Evolutionary conservation across 495 filamentous ascomycete species (phyloP).

Genomic region (Lichina pygmaea): DNA sequence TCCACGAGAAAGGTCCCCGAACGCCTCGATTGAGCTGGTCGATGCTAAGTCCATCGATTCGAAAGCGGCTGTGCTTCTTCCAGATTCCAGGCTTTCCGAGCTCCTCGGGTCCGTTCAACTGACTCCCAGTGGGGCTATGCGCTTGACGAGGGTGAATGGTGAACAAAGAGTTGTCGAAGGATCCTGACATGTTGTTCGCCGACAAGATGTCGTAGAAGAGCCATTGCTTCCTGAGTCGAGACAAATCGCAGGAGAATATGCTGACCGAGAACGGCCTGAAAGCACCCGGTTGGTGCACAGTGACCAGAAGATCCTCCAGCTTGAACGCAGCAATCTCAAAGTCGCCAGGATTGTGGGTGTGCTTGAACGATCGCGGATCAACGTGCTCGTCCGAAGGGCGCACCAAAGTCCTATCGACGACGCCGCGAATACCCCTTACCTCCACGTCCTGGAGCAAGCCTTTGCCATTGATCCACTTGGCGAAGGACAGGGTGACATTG

Average conservation of each 20-base stretch:
- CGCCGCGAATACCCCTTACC: slow-evolving; percentile 85
- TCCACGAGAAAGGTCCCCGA: slow-evolving; percentile 90
- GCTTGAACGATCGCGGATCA: slow-evolving; percentile 67
- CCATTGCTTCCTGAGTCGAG: slow-evolving; percentile 82
- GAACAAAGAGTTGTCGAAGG: slow-evolving; percentile 85
- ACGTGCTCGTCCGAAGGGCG: slow-evolving; percentile 37
- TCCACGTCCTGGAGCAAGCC: slow-evolving; percentile 78
- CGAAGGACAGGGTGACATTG: slow-evolving; percentile 89
- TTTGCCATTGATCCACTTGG: slow-evolving; percentile 95
- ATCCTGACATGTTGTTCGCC: slow-evolving; percentile 85
- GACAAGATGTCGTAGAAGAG: slow-evolving; percentile 93
- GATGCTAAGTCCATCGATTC: slow-evolving; percentile 82
- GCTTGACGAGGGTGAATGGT: slow-evolving; percentile 87
- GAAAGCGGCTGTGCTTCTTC: slow-evolving; percentile 79
- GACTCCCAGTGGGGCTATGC: slow-evolving; percentile 36
- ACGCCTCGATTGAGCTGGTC: slow-evolving; percentile 90
- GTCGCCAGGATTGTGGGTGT: slow-evolving; percentile 73
- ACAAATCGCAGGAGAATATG: slow-evolving; percentile 84
- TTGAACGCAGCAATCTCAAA: slow-evolving; percentile 94
- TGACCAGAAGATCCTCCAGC: slow-evolving; percentile 77
- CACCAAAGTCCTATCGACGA: slow-evolving; percentile 69
- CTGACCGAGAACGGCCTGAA: slow-evolving; percentile 88
- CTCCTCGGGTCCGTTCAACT: slow-evolving; percentile 24
- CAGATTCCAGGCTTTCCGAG: slow-evolving; percentile 29
- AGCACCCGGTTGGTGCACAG: slow-evolving; percentile 64